Evolutionary conservation across 169 alveolate species (phyloP), one percentile per base, ranked within the genome.

Genomic region (Besnoitia besnoiti): DNA sequence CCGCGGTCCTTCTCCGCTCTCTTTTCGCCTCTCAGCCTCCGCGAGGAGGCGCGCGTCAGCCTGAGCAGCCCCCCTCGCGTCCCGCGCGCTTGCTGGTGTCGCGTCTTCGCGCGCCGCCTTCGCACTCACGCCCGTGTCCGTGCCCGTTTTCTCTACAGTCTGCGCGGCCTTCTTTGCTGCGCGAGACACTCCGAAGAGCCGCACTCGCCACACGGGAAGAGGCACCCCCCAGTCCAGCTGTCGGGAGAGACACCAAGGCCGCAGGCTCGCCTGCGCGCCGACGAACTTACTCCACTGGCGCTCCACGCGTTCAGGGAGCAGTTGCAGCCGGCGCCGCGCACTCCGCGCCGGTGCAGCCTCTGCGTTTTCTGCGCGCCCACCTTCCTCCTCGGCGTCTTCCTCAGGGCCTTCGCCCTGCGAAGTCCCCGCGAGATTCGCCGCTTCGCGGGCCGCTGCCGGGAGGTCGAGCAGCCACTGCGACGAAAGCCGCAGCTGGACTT

Each of bases 221-320:
- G 99, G 97, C 95, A 98, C 99, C 0, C 99, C 99, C 99, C 99
- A 99, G 99, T 99, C 98, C 67, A 99, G 96, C 95, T 99, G 99
- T 82, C 99, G 95, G 10, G 99, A 97, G 44, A 99, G 96, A 91
- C 99, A 99, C 99, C 99, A 99, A 95, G 98, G 99, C 88, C 97
- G 97, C 76, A 98, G 97, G 89, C 98, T 98, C 42, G 42, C 46
- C 10, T 35, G 10, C n/a, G 14, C 80, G 14, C 39, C 21, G 42
- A n/a, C 30, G n/a, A 67, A 8, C 44, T n/a, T 1, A 30, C 21
- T 30, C 80, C 39, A 35, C 24, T 35, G 80, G 40, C 42, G 44
- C 24, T 35, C 80, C 1, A 33, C 40, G 10, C 42, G 47, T 30
- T n/a, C 46, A 1, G 80, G 80, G 4, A 67, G 80, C 12, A 67